A percentile compares a stretch with the other conserved stretches of the same genome.
Evolutionary conservation across 2,329 filamentous ascomycete genomes (phyloP).

Genomic region (Alternaria triticimaculans): DNA sequence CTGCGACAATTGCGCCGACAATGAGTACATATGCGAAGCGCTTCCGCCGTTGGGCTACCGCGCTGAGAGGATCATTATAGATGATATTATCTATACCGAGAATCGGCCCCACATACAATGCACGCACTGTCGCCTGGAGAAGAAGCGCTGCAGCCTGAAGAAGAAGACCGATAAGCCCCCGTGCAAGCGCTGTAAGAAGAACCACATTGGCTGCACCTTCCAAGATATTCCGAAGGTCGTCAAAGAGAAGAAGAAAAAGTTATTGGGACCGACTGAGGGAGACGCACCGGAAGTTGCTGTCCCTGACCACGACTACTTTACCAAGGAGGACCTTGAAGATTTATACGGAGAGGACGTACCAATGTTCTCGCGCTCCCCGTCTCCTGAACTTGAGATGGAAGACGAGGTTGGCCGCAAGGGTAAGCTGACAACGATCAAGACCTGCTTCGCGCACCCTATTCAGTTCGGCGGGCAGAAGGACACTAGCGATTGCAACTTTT

Average conservation of each 20-base stretch:
- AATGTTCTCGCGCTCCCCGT: constrained; percentile 19
- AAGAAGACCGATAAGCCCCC: constrained; percentile 36
- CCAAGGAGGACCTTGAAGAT: constrained; percentile 22
- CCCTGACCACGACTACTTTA: constrained; percentile 14
- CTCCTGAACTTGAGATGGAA: constrained; percentile 33
- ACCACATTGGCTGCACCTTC: constrained; percentile 40
- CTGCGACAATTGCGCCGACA: constrained; percentile 28
- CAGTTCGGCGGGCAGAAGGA: constrained; percentile 31
- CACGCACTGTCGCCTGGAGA: constrained; percentile 36
- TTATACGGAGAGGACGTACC: constrained; percentile 11
- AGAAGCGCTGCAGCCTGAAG: constrained; percentile 43
- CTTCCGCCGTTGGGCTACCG: constrained; percentile 26
- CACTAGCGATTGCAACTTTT: constrained; percentile 50
- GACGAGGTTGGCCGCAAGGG: constrained; percentile 37
- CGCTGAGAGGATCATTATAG: constrained; percentile 24
- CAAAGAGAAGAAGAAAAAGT: constrained; percentile 12
- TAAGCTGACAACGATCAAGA: constrained; percentile 40
- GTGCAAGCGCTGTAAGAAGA: constrained; percentile 41
- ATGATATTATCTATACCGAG: constrained; percentile 26
- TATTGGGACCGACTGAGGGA: not conserved
- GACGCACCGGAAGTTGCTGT: constrained; percentile 9
- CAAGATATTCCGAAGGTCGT: constrained; percentile 20
- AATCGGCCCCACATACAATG: constrained; percentile 29
- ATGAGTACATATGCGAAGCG: constrained; percentile 20
- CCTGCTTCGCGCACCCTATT: constrained; percentile 53